Conservation (phyloP, 1,284 basidiomycete genomes). For the Rhodotorula glutinis region DNA sequence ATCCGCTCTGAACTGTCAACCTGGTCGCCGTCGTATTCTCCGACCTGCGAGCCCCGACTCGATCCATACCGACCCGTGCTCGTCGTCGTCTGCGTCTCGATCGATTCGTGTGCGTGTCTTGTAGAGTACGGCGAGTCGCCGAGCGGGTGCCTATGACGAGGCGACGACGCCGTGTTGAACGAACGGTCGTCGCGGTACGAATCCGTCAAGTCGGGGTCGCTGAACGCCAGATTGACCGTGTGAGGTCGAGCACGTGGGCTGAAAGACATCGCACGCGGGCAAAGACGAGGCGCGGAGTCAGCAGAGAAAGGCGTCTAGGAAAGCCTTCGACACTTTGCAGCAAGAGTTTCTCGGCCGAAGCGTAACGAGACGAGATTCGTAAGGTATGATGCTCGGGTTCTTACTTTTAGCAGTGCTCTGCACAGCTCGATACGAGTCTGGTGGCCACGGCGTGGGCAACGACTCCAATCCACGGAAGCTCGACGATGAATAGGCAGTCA, state of each 20-base stretch:
- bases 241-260: constrained; percentile 10
- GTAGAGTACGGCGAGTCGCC: constrained; percentile 24
- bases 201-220: constrained; percentile 23
- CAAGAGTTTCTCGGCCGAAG: background rate
- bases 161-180: background rate
- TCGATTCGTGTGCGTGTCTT: background rate
- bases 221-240: constrained; percentile 19
- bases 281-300: too few relatives aligned
- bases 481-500: too few relatives aligned
- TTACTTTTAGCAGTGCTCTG: too few relatives aligned
- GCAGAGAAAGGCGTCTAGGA: too few relatives aligned
- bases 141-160: background rate
- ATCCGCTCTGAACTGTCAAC: background rate
- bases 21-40: background rate
- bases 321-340: too few relatives aligned
- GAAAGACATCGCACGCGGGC: constrained; percentile 14
- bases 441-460: too few relatives aligned
- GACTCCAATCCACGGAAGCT: too few relatives aligned
- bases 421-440: too few relatives aligned
- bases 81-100: background rate
- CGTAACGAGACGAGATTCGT: too few relatives aligned
- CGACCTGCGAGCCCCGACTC: background rate
- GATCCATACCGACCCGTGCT: constrained; percentile 4
- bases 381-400: too few relatives aligned
- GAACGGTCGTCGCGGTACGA: constrained; percentile 16